These are phyloP conservation scores for Microdochium paspali DNA, from an alignment of 2,329 filamentous ascomycete species.

Conservation along the genomic window DNA sequence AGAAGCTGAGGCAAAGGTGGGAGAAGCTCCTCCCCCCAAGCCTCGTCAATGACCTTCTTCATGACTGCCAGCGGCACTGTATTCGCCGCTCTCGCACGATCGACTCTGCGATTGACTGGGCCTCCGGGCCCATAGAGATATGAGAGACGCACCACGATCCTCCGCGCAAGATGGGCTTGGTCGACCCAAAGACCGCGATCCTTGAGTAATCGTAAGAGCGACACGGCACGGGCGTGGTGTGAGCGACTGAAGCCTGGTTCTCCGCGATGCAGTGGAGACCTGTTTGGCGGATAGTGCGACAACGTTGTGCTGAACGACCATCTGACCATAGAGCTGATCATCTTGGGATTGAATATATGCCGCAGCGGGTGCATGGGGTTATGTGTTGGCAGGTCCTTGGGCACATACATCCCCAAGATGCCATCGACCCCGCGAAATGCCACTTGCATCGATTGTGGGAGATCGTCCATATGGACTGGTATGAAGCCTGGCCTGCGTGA, in stretches of 20 bases:
- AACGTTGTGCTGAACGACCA: conserved; percentile 28
- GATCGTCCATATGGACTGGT: conserved; percentile 32
- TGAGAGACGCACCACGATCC: conserved; percentile 18
- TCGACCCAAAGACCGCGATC: conserved; percentile 19
- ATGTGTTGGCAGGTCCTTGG: conserved; percentile 29
- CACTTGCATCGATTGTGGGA: conserved; percentile 21
- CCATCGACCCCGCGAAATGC: conserved; percentile 21
- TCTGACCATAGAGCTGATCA: conserved; percentile 31
- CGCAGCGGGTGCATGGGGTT: conserved; percentile 36
- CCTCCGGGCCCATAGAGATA: conserved; percentile 20
- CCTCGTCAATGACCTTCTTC: conserved; percentile 24
- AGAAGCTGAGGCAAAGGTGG: conserved; percentile 16
- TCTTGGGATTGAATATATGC: conserved; percentile 29
- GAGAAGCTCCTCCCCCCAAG: conserved; percentile 24
- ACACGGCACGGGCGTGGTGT: conserved; percentile 19
- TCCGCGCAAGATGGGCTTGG: conserved; percentile 10
- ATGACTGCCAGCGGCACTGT: conserved; percentile 20
- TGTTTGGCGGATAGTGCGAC: conserved; percentile 1
- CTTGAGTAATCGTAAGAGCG: conserved; percentile 21
- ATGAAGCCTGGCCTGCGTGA: conserved; percentile 23
- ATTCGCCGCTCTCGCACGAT: conserved; percentile 12
- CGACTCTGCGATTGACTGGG: conserved; percentile 8
- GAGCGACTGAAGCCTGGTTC: conserved; percentile 10
- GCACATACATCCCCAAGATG: conserved; percentile 24
- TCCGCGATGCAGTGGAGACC: conserved; percentile 2